phyloP scores from a whole-genome alignment of 2,329 filamentous ascomycete genomes.

The Colletotrichum australisinense region DNA sequence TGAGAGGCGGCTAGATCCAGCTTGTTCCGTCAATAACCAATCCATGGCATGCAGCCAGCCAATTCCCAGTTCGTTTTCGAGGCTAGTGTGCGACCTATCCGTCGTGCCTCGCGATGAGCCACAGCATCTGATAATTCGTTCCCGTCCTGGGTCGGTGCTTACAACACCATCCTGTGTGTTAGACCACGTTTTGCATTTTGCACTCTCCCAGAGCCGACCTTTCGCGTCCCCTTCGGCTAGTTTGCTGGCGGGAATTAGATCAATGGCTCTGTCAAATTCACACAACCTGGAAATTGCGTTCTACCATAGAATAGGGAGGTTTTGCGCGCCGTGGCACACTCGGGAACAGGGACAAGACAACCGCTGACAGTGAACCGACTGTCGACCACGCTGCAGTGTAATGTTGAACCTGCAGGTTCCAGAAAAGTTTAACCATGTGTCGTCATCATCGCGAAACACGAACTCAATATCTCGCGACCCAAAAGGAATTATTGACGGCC shows the following conservation, averaged over 20 bases:
- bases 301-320: background rate
- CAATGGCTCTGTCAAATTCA: slow-evolving; percentile 6
- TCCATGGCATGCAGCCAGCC: slow-evolving; percentile 1
- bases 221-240: background rate
- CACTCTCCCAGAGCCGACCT: background rate
- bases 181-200: slow-evolving; percentile 16
- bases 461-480: slow-evolving; percentile 1
- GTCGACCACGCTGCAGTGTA: background rate
- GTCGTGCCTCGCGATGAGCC: background rate
- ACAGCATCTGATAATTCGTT: slow-evolving; percentile 27
- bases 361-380: background rate
- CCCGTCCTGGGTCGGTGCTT: slow-evolving; percentile 10
- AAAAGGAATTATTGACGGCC: background rate
- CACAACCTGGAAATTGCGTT: background rate
- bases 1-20: background rate
- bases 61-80: background rate
- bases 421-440: slow-evolving; percentile 4
- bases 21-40: slow-evolving; percentile 11
- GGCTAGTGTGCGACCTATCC: slow-evolving; percentile 12
- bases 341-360: background rate
- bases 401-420: slow-evolving; percentile 7
- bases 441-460: slow-evolving; percentile 25
- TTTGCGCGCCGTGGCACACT: background rate
- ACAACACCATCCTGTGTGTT: slow-evolving; percentile 8
- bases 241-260: background rate